A percentile compares a stretch with the other conserved stretches of the same genome.
Evolutionary conservation across 1,139 yeast genomes (phyloP).

Genomic region (Zygosaccharomyces pseudobailii): DNA sequence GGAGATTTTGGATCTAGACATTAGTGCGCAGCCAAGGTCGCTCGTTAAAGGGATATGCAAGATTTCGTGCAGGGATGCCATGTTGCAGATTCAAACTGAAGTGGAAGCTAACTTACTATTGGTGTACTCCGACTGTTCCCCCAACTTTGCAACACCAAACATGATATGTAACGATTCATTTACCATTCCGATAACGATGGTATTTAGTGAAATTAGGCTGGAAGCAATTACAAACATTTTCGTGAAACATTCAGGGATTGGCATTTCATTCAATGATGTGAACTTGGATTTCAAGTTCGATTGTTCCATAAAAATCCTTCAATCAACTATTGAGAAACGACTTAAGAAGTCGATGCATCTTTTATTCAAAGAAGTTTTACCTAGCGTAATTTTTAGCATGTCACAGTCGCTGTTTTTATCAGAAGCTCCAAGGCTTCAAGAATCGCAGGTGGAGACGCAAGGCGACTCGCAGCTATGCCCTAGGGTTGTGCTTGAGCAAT

Average conservation of each 20-base stretch:
- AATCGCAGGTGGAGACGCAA: constrained; percentile 1
- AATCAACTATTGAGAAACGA: constrained; percentile 33
- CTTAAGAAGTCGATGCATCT: constrained; percentile 32
- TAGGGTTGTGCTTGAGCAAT: constrained; percentile 23
- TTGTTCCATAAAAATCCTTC: constrained; percentile 34
- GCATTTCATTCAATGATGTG: constrained; percentile 36
- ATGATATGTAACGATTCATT: constrained; percentile 34
- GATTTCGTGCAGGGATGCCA: constrained; percentile 30
- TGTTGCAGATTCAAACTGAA: constrained; percentile 31
- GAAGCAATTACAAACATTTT: constrained; percentile 35
- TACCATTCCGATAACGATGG: constrained; percentile 35
- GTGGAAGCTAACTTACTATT: constrained; percentile 33
- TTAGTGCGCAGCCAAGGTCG: constrained; percentile 29
- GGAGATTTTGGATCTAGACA: constrained; percentile 33
- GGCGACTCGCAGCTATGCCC: background rate
- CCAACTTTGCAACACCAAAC: constrained; percentile 31
- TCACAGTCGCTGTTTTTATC: constrained; percentile 31
- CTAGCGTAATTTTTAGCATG: constrained; percentile 33
- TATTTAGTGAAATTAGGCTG: constrained; percentile 30
- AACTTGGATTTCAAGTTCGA: constrained; percentile 33
- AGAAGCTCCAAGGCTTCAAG: constrained; percentile 5
- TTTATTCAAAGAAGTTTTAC: constrained; percentile 33
- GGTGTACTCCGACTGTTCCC: constrained; percentile 27
- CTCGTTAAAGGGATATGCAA: constrained; percentile 33
- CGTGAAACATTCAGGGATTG: constrained; percentile 32